Percentiles rank a stretch among this genome's conserved stretches.
phyloP scores from a whole-genome alignment of 139 green algal species.

The Chlorella sp. region DNA sequence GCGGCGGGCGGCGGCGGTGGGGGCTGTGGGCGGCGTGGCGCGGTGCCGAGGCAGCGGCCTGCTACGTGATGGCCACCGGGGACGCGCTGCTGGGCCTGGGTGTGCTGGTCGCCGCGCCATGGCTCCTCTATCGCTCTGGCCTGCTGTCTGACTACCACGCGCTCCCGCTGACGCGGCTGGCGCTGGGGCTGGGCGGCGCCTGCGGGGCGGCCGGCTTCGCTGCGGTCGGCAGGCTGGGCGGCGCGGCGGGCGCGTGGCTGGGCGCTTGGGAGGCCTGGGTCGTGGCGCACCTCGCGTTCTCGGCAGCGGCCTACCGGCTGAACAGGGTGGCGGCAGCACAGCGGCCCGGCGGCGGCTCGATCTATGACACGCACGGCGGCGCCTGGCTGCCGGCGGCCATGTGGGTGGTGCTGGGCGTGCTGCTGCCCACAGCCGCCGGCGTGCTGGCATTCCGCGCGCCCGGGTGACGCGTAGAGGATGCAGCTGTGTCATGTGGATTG shows the following conservation, averaged over 20 bases:
- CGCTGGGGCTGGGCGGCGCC: slow-evolving; percentile 27
- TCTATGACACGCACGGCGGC: neutral
- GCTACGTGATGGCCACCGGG: slow-evolving; percentile 3
- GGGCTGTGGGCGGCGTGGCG: slow-evolving; percentile 12
- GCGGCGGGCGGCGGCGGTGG: slow-evolving; percentile 15
- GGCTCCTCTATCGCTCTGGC: slow-evolving; percentile 14
- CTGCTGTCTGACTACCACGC: slow-evolving; percentile 31
- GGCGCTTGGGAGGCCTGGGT: slow-evolving; percentile 42
- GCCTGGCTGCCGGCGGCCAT: too few species aligned
- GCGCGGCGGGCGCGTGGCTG: slow-evolving; percentile 26
- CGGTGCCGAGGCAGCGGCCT: neutral
- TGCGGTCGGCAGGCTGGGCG: slow-evolving; percentile 37
- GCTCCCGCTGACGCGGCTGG: slow-evolving; percentile 35
- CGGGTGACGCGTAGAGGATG: too few species aligned
- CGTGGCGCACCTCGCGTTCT: slow-evolving; percentile 8
- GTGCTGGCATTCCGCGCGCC: too few species aligned
- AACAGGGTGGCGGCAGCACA: neutral
- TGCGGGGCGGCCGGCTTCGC: slow-evolving; percentile 35
- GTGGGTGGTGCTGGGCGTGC: too few species aligned
- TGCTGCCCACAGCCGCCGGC: too few species aligned
- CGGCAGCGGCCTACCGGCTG: slow-evolving; percentile 14
- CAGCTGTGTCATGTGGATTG: too few species aligned
- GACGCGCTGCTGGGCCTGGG: slow-evolving; percentile 30
- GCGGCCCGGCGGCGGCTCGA: too few species aligned
- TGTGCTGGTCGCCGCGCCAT: slow-evolving; percentile 19